Evolutionary conservation across 164 flowering plant genomes (phyloP), one percentile per base, ranked within the genome.

Genomic region (Saururus chinensis): DNA sequence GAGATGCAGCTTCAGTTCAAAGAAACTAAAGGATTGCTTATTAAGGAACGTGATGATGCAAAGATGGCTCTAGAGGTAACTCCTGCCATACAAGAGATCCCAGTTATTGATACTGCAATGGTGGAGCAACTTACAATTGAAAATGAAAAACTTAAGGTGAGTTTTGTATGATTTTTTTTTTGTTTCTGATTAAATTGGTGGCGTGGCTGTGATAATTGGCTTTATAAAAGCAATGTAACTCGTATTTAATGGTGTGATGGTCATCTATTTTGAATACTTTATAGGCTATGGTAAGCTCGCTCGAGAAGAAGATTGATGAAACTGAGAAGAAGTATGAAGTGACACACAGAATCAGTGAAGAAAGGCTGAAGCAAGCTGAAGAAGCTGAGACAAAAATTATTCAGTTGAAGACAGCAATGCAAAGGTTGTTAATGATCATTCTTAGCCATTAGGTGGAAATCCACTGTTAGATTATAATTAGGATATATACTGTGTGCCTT

Each of bases 301-400:
- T 95, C 65, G 99, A 95, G 69, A 75, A 78, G 77, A 91, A 87
- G 76, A 84, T 95, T 68, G 93, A 81, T 71, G 97, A 88, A 71
- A 82, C 96, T 5, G 97, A 88, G 80, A 88, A 71, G 70, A 91
- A 80, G 64, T 95, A 71, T 68, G 88, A 84, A 62, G 96, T 87
- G 68, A 80, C 93, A 21, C 85, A 64, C 63, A 95, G 74, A 74
- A 79, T 85, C 55, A 80, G 97, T 80, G 95, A 95, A 74, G 95
- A 87, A 71, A 80, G 97, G 75, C 73, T 84, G 75, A 86, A 89
- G 80, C 92, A 84, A 73, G 93, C 96, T 64, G 62, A 80, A 73
- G 97, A 91, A 21, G 91, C 97, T 23, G 99, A 95, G 70, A 68
- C 89, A 21, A 84, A 82, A 73, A 79, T 90, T 35, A 70, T 87